Evolutionary conservation across 2,329 filamentous ascomycete genomes (phyloP), one percentile per base, ranked within the genome.

Genomic region (Penicillium crustosum): DNA sequence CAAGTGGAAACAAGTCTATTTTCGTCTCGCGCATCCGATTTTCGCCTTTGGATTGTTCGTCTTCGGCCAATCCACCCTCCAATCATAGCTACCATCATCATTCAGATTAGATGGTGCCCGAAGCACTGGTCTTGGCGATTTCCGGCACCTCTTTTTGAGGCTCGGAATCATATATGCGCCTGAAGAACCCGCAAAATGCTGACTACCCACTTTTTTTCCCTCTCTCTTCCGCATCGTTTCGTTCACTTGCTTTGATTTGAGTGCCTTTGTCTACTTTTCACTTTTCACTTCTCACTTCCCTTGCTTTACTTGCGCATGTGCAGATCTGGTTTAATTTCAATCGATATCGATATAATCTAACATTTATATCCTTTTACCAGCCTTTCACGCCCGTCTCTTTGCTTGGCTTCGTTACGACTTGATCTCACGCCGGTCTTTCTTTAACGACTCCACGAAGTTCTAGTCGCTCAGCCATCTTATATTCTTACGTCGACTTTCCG

Each of bases 361-460:
- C 60, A 45, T 44, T 19, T 33, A 6, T 43, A 41, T 53, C 47
- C 47, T 58, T 58, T 23, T 38, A 29, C 50, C 66, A 68, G 67
- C 69, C 60, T 67, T 63, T 66, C 62, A 64, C 65, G 65, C 58
- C 62, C 64, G 39, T 45, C 50, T 45, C 50, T 64, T 63, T 58
- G 54, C 53, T 55, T 60, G 64, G 59, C 53, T 65, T 72, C 65
- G 57, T 70, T 66, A 67, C 65, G 68, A 67, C 66, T 70, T 67
- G 70, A 71, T 68, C 66, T 65, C 55, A 72, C 68, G 64, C 67
- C 61, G 62, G 69, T 74, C 72, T 71, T 64, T 75, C 68, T 64
- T 75, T 76, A 67, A 76, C 74, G 71, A 75, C 68, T 71, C 69
- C 65, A 76, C 74, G 73, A 75, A 72, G 57, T 71, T 67, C 56